Conservation (phyloP, 768 basidiomycete species). For the Hemileccinum impolitum region DNA sequence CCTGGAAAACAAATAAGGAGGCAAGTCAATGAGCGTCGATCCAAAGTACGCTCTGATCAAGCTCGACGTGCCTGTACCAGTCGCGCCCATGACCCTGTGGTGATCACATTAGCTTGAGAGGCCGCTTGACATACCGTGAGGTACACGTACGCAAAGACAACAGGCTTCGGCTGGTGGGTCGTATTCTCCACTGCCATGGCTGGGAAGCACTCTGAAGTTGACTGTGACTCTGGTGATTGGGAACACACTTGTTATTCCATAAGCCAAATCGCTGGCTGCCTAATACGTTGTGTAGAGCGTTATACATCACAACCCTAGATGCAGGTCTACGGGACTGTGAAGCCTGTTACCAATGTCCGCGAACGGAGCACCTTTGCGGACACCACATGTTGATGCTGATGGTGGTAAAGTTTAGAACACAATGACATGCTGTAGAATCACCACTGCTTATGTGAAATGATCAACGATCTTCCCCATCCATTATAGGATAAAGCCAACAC, state of each 20-base stretch:
- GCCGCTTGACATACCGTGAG: not conserved
- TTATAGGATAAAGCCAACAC: not conserved
- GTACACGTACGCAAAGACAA: slow-evolving; percentile 5
- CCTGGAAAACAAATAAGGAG: not conserved
- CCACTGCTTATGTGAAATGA: not conserved
- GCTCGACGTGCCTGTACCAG: slow-evolving; percentile 5
- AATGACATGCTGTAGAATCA: not conserved
- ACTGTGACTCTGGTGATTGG: not conserved
- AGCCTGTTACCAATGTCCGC: too few relatives aligned
- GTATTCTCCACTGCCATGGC: not conserved
- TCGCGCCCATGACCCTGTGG: slow-evolving; percentile 10
- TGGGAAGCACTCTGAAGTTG: not conserved
- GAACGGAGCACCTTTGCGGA: too few relatives aligned
- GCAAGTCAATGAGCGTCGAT: not conserved
- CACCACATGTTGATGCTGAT: too few relatives aligned
- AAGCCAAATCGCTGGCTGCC: not conserved
- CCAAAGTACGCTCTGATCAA: too few relatives aligned
- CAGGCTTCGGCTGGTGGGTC: not conserved
- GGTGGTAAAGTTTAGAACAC: too few relatives aligned
- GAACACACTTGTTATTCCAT: not conserved
- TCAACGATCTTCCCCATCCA: too few relatives aligned
- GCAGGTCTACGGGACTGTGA: too few relatives aligned
- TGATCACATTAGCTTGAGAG: not conserved
- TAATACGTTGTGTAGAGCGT: not conserved
- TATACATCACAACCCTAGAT: not conserved